These are phyloP conservation scores for Micractinium conductrix DNA, from an alignment of 139 green algal species.

Conservation along the genomic window DNA sequence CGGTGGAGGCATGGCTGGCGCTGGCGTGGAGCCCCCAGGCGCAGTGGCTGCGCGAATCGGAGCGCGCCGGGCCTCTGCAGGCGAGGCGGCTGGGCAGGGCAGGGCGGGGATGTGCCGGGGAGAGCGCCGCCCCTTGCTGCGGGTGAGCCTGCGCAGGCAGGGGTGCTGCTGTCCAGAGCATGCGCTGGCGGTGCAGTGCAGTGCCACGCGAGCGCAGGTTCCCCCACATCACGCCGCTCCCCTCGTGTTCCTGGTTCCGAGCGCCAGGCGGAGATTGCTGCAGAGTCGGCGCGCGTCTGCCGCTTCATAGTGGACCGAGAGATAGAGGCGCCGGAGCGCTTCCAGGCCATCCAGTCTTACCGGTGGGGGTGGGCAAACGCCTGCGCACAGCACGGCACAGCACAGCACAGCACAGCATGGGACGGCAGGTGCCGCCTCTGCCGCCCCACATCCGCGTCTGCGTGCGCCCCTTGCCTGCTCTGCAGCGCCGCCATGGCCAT, in stretches of 20 bases:
- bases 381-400: neutral
- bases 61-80: constrained; percentile 32
- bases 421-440: no score
- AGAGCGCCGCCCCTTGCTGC: no score
- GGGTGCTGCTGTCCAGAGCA: neutral
- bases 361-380: neutral
- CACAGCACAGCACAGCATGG: no score
- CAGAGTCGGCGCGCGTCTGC: constrained; percentile 56
- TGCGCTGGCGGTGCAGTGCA: neutral
- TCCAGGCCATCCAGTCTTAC: constrained; percentile 63
- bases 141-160: neutral
- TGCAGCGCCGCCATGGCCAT: constrained; percentile 55
- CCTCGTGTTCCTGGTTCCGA: no score
- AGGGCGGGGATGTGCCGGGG: no score
- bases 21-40: constrained; percentile 71
- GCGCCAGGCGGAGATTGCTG: constrained; percentile 16
- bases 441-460: no score
- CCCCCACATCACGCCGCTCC: neutral
- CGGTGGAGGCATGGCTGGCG: constrained; percentile 77
- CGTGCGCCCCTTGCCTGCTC: neutral
- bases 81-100: neutral
- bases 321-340: constrained; percentile 82
- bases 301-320: constrained; percentile 84
- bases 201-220: neutral
- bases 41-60: constrained; percentile 44